Percentiles rank a stretch among this genome's conserved stretches.
Evolutionary conservation across 768 basidiomycete species (phyloP).

Genomic region (Tephrocybe sp.): DNA sequence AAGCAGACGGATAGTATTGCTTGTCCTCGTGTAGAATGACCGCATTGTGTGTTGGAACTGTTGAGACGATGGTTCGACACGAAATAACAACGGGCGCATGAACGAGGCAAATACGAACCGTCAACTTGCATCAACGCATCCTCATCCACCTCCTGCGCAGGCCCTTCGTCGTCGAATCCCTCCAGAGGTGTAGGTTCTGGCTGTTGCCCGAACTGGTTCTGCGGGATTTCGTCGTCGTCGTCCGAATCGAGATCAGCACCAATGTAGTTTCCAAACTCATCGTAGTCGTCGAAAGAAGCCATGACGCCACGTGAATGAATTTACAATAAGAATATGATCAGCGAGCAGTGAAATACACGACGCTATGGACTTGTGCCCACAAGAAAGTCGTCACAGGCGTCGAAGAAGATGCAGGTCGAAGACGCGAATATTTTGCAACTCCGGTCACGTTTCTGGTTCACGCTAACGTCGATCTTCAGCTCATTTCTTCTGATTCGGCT

Average conservation of each 20-base stretch:
- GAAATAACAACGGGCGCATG: conserved; percentile 12
- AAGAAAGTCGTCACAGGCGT: conserved; percentile 1
- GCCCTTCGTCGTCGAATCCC: conserved; percentile 81
- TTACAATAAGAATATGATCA: conserved; percentile 4
- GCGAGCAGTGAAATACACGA: not conserved
- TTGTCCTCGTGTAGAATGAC: conserved; percentile 96
- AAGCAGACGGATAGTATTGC: conserved; percentile 93
- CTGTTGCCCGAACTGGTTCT: conserved; percentile 44
- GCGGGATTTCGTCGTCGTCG: conserved; percentile 63
- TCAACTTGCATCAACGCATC: conserved; percentile 84
- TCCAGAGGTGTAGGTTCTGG: conserved; percentile 60
- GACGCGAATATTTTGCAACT: conserved; percentile 33
- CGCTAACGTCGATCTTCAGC: not conserved
- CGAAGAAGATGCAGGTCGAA: conserved; percentile 9
- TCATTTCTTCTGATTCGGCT: not conserved
- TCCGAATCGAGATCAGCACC: conserved; percentile 94
- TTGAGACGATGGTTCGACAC: conserved; percentile 17
- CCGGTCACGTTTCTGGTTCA: conserved; percentile 21
- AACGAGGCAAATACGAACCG: conserved; percentile 41
- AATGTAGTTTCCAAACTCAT: conserved; percentile 98
- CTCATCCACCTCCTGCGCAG: conserved; percentile 52
- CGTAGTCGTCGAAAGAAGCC: conserved; percentile 77
- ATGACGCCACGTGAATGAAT: conserved; percentile 21
- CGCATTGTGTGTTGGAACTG: conserved; percentile 79
- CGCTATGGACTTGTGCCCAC: not conserved